These are phyloP conservation scores for Geum urbanum DNA, from an alignment of 306 rosid species.

Conservation along the genomic window DNA sequence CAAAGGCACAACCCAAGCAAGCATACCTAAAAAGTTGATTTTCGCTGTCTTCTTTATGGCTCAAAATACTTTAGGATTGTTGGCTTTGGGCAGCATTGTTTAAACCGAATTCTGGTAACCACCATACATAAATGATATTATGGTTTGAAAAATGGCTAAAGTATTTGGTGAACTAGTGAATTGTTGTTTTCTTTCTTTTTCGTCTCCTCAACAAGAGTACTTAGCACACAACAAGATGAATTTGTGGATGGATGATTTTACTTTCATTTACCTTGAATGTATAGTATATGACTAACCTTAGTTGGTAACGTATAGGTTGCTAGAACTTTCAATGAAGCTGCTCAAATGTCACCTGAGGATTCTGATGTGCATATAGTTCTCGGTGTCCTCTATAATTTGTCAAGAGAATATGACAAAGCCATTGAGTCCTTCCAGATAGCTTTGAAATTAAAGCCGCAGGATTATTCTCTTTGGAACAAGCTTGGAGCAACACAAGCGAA, in stretches of 20 bases:
- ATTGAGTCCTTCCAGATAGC: conserved; percentile 79
- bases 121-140: neutral
- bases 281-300: neutral
- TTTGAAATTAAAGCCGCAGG: conserved; percentile 82
- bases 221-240: neutral
- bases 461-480: conserved; percentile 99
- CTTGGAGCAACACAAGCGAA: conserved; percentile 99
- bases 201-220: neutral
- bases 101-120: neutral
- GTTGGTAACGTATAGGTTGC: conserved; percentile 54
- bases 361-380: conserved; percentile 94
- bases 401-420: conserved; percentile 93
- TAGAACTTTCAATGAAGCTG: conserved; percentile 84
- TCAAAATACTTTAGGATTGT: neutral
- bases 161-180: neutral
- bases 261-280: neutral
- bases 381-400: conserved; percentile 86
- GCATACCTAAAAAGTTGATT: neutral
- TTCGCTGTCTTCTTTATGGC: neutral
- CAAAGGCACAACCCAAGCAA: neutral
- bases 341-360: conserved; percentile 82
- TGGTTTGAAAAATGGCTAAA: neutral
- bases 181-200: neutral
- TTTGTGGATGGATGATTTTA: neutral
- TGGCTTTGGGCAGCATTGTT: neutral